A percentile compares a stretch with the other conserved stretches of the same genome.
These are phyloP conservation scores for Escovopsis weberi DNA, from an alignment of 2,329 filamentous ascomycete genomes.

Conservation along the genomic window DNA sequence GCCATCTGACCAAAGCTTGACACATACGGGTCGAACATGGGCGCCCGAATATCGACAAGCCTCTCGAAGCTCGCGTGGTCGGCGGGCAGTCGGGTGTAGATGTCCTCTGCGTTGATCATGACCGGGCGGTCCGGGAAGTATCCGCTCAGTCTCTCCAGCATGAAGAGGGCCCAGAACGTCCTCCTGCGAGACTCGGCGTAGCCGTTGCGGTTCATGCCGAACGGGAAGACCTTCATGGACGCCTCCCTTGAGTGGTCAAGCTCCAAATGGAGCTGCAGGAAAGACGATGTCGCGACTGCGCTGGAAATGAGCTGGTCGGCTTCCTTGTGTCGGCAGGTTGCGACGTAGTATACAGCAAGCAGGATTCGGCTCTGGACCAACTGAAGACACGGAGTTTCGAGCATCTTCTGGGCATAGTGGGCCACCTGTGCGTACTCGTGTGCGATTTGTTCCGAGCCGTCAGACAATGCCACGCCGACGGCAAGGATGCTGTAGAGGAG, in stretches of 20 bases:
- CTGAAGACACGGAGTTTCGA: constrained; percentile 30
- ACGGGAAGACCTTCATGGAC: constrained; percentile 30
- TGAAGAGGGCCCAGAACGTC: constrained; percentile 58
- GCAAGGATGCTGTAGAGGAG: constrained; percentile 30
- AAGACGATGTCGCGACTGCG: constrained; percentile 44
- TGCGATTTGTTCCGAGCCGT: constrained; percentile 21
- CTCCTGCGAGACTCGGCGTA: constrained; percentile 53
- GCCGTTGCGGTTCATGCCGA: constrained; percentile 40
- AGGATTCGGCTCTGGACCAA: constrained; percentile 54
- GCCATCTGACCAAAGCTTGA: constrained; percentile 9
- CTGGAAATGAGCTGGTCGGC: constrained; percentile 50
- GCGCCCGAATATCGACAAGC: constrained; percentile 39
- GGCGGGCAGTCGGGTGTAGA: constrained; percentile 52
- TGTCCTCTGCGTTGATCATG: constrained; percentile 47
- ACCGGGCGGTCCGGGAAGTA: constrained; percentile 38
- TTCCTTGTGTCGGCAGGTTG: constrained; percentile 41
- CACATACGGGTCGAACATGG: constrained; percentile 42
- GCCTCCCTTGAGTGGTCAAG: constrained; percentile 30
- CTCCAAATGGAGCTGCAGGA: constrained; percentile 50
- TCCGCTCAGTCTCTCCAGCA: constrained; percentile 53
- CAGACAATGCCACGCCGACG: constrained; percentile 24
- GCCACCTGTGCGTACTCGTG: constrained; percentile 36
- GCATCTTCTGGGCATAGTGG: constrained; percentile 33
- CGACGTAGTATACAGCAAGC: constrained; percentile 50
- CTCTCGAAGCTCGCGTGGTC: constrained; percentile 46